phyloP scores from a whole-genome alignment of 192 early-diverging fungal genomes.

The Phycomyces nitens region DNA sequence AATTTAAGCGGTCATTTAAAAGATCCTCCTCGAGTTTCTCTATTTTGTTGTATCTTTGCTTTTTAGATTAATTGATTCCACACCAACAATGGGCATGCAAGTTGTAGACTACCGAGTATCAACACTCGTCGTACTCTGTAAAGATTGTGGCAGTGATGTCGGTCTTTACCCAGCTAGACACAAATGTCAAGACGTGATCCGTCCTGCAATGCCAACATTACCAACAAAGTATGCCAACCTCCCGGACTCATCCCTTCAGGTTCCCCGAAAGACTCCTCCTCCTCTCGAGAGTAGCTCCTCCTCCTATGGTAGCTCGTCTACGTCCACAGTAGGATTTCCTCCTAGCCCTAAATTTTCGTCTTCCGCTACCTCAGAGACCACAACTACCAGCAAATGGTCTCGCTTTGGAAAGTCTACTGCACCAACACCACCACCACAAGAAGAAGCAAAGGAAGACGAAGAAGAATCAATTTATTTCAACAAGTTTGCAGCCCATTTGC shows the following conservation, averaged over 20 bases:
- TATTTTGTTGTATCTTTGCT: too few species aligned
- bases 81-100: conserved; percentile 26
- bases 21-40: too few species aligned
- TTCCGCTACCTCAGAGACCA: not conserved
- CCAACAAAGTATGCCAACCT: not conserved
- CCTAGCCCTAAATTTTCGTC: not conserved
- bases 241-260: not conserved
- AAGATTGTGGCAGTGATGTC: conserved; percentile 59
- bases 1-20: too few species aligned
- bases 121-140: conserved; percentile 53
- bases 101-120: conserved; percentile 56
- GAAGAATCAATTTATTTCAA: conserved; percentile 33
- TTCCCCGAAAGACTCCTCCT: not conserved
- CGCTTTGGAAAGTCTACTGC: not conserved
- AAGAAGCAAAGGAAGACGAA: conserved; percentile 10
- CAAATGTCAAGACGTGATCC: conserved; percentile 35
- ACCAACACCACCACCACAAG: not conserved
- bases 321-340: not conserved
- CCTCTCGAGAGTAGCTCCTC: not conserved
- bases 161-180: conserved; percentile 58
- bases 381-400: not conserved
- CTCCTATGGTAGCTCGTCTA: not conserved
- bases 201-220: conserved; percentile 19
- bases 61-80: too few species aligned
- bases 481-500: conserved; percentile 22